Percentiles rank a stretch among this genome's conserved stretches.
Evolutionary conservation across 305 asterid species (phyloP).

Genomic region (Stenogyne calaminthoides): DNA sequence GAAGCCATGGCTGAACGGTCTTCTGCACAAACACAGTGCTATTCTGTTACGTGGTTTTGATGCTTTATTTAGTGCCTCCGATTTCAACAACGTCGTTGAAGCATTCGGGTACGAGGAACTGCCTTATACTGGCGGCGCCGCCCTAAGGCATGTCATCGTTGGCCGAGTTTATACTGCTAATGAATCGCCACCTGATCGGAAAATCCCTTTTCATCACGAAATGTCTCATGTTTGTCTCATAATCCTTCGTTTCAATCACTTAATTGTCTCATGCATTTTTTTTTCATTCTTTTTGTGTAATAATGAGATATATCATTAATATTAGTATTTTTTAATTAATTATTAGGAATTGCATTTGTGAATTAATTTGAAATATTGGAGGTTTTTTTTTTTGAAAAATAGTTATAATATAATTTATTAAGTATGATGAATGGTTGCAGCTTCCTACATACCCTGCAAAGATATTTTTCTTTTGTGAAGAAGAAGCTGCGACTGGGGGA

Average conservation of each 20-base stretch:
- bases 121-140: constrained; percentile 90
- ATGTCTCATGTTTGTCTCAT: too few relatives aligned
- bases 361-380: too few relatives aligned
- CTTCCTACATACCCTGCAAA: constrained; percentile 78
- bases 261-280: too few relatives aligned
- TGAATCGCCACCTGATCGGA: constrained; percentile 89
- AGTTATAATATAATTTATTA: too few relatives aligned
- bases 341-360: too few relatives aligned
- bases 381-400: too few relatives aligned
- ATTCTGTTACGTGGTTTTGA: constrained; percentile 68
- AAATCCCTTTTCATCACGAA: constrained; percentile 89
- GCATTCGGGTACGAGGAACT: constrained; percentile 80
- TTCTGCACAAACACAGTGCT: constrained; percentile 64
- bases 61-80: constrained; percentile 53
- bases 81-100: constrained; percentile 79
- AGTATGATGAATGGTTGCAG: constrained; percentile 11
- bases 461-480: constrained; percentile 80
- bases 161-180: constrained; percentile 88
- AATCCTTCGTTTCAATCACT: too few relatives aligned
- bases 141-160: constrained; percentile 71
- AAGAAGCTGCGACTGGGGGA: constrained; percentile 75
- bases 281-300: too few relatives aligned
- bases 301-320: too few relatives aligned
- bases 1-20: constrained; percentile 55
- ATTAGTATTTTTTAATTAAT: too few relatives aligned